phyloP scores from a whole-genome alignment of 495 filamentous ascomycete genomes.

The Podospora australis region DNA sequence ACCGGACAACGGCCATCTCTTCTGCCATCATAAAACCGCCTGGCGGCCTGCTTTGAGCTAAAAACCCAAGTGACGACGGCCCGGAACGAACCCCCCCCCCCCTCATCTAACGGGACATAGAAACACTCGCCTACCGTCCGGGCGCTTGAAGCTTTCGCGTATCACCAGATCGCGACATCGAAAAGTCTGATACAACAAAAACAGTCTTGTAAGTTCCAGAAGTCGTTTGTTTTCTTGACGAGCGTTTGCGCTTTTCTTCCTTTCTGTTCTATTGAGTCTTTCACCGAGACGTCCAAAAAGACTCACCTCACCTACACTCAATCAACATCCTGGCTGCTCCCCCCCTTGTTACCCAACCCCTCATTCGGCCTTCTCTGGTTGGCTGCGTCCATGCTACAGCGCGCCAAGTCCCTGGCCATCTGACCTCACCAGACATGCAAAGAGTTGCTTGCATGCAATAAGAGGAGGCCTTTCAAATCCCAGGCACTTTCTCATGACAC shows the following conservation, averaged over 20 bases:
- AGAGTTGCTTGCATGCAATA: slow-evolving; percentile 19
- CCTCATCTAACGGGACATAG: slow-evolving; percentile 9
- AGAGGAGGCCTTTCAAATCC: no score
- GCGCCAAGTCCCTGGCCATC: slow-evolving; percentile 29
- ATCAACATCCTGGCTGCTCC: slow-evolving; percentile 21
- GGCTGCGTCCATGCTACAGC: slow-evolving; percentile 24
- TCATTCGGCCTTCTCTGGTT: slow-evolving; percentile 25
- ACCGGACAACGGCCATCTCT: slow-evolving; percentile 19
- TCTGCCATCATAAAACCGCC: slow-evolving; percentile 5
- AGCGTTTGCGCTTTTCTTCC: neutral
- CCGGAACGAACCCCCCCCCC: slow-evolving; percentile 16
- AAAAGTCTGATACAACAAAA: no score
- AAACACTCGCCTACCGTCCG: neutral
- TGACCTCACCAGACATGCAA: slow-evolving; percentile 32
- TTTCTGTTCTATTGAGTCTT: neutral
- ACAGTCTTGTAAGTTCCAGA: no score
- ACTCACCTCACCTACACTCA: slow-evolving; percentile 25
- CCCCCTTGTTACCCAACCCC: slow-evolving; percentile 21
- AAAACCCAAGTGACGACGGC: slow-evolving; percentile 12
- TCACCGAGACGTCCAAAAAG: slow-evolving; percentile 26
- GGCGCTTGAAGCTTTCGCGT: neutral
- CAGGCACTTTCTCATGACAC: slow-evolving; percentile 3
- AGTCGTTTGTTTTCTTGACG: no score
- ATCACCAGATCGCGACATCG: no score
- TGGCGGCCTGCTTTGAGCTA: slow-evolving; percentile 3